Conservation (phyloP, 495 filamentous ascomycete genomes). For the Penicillium mononematosum region DNA sequence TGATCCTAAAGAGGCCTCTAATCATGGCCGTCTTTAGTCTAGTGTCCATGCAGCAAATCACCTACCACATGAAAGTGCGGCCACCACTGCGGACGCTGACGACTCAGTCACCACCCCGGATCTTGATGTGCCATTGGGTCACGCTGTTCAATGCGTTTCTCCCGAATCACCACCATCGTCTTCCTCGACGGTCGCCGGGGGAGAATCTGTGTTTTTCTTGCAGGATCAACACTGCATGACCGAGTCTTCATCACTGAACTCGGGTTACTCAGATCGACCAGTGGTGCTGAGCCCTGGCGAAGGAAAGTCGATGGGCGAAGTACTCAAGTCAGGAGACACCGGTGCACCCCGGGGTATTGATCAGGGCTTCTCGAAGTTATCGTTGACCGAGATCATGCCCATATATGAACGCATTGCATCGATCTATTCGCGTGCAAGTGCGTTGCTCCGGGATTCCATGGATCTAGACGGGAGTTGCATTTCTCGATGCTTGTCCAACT, state of each 20-base stretch:
- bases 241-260: slow-evolving; percentile 12
- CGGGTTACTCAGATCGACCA: slow-evolving; percentile 14
- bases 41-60: neutral
- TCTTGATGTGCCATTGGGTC: neutral
- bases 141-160: no score
- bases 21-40: neutral
- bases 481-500: slow-evolving; percentile 36
- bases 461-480: slow-evolving; percentile 46
- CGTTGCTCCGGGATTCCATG: slow-evolving; percentile 39
- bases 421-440: slow-evolving; percentile 41
- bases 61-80: neutral
- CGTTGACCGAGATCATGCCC: slow-evolving; percentile 10
- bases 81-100: neutral
- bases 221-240: slow-evolving; percentile 2
- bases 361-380: slow-evolving; percentile 7
- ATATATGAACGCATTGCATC: slow-evolving; percentile 18
- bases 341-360: neutral
- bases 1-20: slow-evolving; percentile 15
- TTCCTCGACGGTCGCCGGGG: slow-evolving; percentile 8
- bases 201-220: slow-evolving; percentile 10
- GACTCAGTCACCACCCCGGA: neutral
- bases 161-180: neutral
- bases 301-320: slow-evolving; percentile 17
- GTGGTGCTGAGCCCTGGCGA: slow-evolving; percentile 8
- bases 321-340: neutral